Evolutionary conservation across 106 monocot genomes (phyloP), one percentile per base, ranked within the genome.

Genomic region (Acorus calamus): DNA sequence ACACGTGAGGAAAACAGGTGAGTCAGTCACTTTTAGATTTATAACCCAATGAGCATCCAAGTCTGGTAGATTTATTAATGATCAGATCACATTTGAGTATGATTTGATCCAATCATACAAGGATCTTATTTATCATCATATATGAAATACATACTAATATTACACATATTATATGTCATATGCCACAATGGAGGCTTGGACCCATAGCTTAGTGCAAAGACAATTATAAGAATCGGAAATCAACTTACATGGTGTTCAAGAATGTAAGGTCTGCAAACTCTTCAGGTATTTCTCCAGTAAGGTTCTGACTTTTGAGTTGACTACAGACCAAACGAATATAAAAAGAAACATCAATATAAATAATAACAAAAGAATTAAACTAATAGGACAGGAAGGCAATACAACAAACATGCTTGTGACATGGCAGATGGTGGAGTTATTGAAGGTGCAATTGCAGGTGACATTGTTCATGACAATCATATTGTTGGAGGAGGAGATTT

Each of bases 241-340:
- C 28, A 28, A 55, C 66, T 45, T 50, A 74, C 74, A 74, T 57
- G 28, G 50, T 3, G 8, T 28, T 7, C 14, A 74, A 45, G 12
- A 14, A 54, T 6, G 50, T 74, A 14, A 74, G 74, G 47, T 74
- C 61, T 14, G 44, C 66, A 7, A 74, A 50, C 61, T 74, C 74
- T 8, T 43, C 66, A 2, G 74, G 74, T 60, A 74, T 41, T 43
- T 66, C 66, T 47, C 74, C 74, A 2, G 60, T 60, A 7, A 74
- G 66, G 57, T 66, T 74, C 66, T 74, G 66, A 6, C 53, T 59
- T 46, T 60, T 74, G 47, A 74, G 59, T 46, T 53, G 46, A 2
- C 74, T 74, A 52, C 14, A 44, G 28, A 28, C 28, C 28, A 28
- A 28, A 28, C 28, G 28, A 28, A 28, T 28, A 28, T 28, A 1